phyloP scores from a whole-genome alignment of 257 asterid genomes.

The Solanum infundibuliforme region DNA sequence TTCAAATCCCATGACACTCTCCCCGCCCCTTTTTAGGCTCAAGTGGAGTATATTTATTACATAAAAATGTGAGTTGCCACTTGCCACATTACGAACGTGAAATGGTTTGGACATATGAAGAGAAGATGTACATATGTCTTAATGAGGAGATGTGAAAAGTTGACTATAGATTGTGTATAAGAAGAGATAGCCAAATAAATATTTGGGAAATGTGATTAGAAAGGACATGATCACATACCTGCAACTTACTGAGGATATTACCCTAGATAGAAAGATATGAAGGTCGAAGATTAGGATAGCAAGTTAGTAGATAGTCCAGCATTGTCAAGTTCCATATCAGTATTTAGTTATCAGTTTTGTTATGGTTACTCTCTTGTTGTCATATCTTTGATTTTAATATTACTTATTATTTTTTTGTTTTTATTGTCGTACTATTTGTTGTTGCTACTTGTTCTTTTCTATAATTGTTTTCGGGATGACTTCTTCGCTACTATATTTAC shows the following conservation, averaged over 20 bases:
- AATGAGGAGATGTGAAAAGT: fast-evolving
- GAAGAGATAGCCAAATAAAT: not conserved
- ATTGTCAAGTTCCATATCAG: not conserved
- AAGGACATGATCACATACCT: not conserved
- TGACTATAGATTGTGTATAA: not conserved
- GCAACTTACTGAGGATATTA: not conserved
- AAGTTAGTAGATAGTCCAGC: not conserved
- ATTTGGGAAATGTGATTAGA: not conserved
- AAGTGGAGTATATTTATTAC: not conserved
- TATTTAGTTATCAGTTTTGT: no score
- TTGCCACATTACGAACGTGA: not conserved
- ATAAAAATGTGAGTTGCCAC: not conserved
- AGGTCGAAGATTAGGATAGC: fast-evolving
- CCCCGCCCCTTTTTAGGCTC: not conserved
- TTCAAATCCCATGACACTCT: not conserved
- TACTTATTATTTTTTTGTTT: not conserved
- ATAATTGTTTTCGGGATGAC: not conserved
- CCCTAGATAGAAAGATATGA: no score
- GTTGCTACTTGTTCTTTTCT: not conserved
- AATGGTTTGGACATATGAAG: fast-evolving
- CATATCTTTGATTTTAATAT: not conserved
- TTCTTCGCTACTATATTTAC: not conserved
- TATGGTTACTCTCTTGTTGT: not conserved
- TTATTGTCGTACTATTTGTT: not conserved
- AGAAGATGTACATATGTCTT: not conserved